These are phyloP conservation scores for Sphaerulina vaccinii DNA, from an alignment of 2,329 filamentous ascomycete species.

Conservation along the genomic window DNA sequence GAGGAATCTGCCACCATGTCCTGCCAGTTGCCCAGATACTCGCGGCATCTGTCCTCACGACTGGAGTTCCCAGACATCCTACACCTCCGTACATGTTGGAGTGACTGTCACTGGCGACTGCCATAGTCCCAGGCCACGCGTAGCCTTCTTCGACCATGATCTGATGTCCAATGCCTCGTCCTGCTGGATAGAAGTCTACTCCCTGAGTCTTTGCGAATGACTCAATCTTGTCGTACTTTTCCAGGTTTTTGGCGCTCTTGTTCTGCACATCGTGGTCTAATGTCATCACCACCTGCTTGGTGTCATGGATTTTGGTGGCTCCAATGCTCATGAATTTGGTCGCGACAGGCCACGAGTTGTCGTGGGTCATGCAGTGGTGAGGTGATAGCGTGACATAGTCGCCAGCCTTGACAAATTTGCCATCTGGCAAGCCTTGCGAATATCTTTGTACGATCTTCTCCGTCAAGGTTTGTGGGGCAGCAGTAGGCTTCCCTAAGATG, in stretches of 20 bases:
- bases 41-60: constrained; percentile 85
- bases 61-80: constrained; percentile 71
- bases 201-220: constrained; percentile 77
- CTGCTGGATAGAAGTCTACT: constrained; percentile 73
- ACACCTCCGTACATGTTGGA: constrained; percentile 82
- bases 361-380: constrained; percentile 78
- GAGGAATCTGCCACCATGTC: constrained; percentile 89
- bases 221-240: constrained; percentile 80
- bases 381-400: constrained; percentile 80
- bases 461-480: constrained; percentile 72
- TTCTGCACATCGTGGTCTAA: constrained; percentile 90
- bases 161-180: constrained; percentile 84
- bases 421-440: constrained; percentile 69
- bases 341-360: constrained; percentile 75
- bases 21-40: constrained; percentile 78
- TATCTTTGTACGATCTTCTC: constrained; percentile 91
- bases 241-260: constrained; percentile 71
- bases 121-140: constrained; percentile 81
- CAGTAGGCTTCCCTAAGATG: constrained; percentile 64
- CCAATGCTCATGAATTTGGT: constrained; percentile 82
- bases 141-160: constrained; percentile 84
- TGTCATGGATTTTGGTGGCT: constrained; percentile 69
- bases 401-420: constrained; percentile 72
- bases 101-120: constrained; percentile 76
- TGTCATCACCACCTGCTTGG: constrained; percentile 74